Base-by-base conservation (phyloP, 2,329 filamentous ascomycete species). In the Penicillium freii region DNA sequence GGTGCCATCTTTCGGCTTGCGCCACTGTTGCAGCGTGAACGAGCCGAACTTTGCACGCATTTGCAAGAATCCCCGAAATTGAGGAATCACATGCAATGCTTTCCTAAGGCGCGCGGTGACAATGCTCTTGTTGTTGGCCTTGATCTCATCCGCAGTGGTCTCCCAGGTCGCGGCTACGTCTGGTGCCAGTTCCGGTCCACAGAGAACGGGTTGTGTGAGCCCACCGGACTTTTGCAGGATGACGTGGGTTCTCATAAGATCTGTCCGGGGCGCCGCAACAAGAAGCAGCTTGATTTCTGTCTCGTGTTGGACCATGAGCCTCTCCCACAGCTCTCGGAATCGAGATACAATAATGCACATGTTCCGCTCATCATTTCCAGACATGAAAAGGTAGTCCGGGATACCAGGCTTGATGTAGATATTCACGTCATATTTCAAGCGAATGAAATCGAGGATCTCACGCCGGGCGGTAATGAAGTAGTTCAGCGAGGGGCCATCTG, bases 401-500 rank as follows among this genome's bases (percentile, higher is more conserved):
- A 56, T 33, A 15, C 66, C 58, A 4, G 66, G 58, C 25, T 73
- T 66, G n/a, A 72, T 69, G 34, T 75, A 74, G n/a, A 82, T 68
- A 57, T 77, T 69, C 54, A 74, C 80, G 4, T 67, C 66, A 48
- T 69, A 73, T 25, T 71, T 71, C 34, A 69, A 69, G 5, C 80
- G 75, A 13, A 82, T 73, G 7, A 66, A 61, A 60, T 82, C 80
- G 4, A 82, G 69, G 5, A 70, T 71, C 62, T 81, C 78, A 9
- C 75, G 70, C 36, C 73, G 72, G 10, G 60, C 53, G 1, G 79
- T 80, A 13, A 82, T 68, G 11, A 74, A 66, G 11, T 77, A 70
- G 13, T 73, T 66, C 3, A 78, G 65, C 0, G 72, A 66, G 36
- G 76, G 74, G 6, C 80, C 77, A 33, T 76, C 68, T 1, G 65